phyloP scores from a whole-genome alignment of 2,329 filamentous ascomycete species.

The Didymella glomerata region DNA sequence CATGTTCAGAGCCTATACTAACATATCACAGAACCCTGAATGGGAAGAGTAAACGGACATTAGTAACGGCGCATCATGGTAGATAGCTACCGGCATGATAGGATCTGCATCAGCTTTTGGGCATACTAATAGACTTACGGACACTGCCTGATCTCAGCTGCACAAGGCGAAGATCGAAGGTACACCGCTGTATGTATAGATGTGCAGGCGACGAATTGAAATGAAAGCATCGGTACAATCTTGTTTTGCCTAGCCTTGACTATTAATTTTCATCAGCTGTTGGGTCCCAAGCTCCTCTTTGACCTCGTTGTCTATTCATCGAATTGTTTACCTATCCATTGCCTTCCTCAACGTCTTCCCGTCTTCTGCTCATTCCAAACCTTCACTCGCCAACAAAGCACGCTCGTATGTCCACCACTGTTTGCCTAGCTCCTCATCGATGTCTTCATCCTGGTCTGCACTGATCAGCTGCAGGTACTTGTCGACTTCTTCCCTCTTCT shows the following conservation, averaged over 20 bases:
- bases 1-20: constrained; percentile 13
- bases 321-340: not conserved
- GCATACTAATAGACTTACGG: constrained; percentile 44
- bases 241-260: not conserved
- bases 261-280: not conserved
- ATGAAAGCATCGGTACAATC: constrained; percentile 36
- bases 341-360: not conserved
- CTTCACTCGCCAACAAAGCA: not conserved
- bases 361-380: not conserved
- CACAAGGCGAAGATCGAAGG: constrained; percentile 14
- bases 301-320: not conserved
- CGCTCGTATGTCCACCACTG: not conserved
- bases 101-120: constrained; percentile 30
- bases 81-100: constrained; percentile 17
- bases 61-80: constrained; percentile 7
- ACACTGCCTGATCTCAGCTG: constrained; percentile 19
- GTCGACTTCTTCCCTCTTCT: no score
- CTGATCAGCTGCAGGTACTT: not conserved
- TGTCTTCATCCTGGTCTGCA: not conserved
- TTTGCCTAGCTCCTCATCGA: not conserved
- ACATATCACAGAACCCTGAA: constrained; percentile 53
- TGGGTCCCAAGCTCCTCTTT: not conserved
- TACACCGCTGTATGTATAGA: constrained; percentile 42
- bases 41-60: constrained; percentile 52
- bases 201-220: constrained; percentile 36